These are phyloP conservation scores for Diplodia intermedia DNA, from an alignment of 2,329 filamentous ascomycete species.

Conservation along the genomic window DNA sequence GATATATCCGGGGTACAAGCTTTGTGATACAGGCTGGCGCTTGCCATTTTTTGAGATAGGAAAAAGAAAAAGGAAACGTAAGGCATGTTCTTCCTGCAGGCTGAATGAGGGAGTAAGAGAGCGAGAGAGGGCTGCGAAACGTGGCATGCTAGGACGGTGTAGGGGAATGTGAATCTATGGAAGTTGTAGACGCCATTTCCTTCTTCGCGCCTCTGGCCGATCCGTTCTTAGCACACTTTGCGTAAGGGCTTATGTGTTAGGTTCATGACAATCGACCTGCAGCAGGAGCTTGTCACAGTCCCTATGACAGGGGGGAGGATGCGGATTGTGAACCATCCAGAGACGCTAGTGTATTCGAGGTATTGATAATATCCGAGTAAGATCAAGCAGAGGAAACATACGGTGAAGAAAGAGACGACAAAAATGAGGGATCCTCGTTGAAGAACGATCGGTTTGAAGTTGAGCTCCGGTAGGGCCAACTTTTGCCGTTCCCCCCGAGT, in stretches of 20 bases:
- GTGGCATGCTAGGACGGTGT: too few species aligned
- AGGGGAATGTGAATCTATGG: background rate
- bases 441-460: background rate
- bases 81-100: too few species aligned
- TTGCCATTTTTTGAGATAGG: background rate
- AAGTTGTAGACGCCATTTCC: background rate
- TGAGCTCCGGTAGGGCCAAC: background rate
- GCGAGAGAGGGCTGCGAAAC: background rate
- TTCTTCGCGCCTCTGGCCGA: background rate
- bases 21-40: background rate
- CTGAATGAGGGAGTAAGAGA: too few species aligned
- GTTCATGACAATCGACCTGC: background rate
- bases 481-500: background rate
- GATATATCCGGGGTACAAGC: background rate
- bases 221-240: background rate
- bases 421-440: background rate
- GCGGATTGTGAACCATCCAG: constrained; percentile 4
- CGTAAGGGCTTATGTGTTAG: background rate
- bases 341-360: background rate
- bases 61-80: too few species aligned
- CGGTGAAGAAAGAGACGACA: background rate
- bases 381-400: background rate
- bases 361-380: background rate
- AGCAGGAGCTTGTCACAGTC: background rate
- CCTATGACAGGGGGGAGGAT: background rate